phyloP scores from a whole-genome alignment of 2,329 filamentous ascomycete genomes.

The Myriosclerotinia duriaeana region DNA sequence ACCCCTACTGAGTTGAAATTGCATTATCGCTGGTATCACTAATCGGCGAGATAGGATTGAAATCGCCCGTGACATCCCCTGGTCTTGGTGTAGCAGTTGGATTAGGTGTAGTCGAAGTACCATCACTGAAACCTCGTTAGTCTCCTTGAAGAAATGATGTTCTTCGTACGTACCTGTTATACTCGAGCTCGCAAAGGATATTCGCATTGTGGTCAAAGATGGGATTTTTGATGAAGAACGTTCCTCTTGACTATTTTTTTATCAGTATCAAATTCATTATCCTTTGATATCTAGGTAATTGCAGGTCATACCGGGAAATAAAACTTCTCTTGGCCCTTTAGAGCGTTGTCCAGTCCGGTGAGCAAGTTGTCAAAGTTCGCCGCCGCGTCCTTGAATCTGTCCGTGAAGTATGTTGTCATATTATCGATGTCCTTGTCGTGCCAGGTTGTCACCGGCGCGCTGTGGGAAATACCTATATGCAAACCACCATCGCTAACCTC shows the following conservation, averaged over 20 bases:
- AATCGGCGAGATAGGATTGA: not conserved
- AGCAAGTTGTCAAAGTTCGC: slow-evolving; percentile 1
- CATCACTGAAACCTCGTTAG: not conserved
- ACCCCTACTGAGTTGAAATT: not conserved
- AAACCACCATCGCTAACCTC: slow-evolving; percentile 1
- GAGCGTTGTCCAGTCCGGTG: slow-evolving; percentile 1
- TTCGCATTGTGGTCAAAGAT: slow-evolving; percentile 1
- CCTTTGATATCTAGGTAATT: not conserved
- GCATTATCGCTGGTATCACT: not conserved
- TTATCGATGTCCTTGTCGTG: not conserved
- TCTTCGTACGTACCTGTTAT: not conserved
- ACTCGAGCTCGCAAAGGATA: not conserved
- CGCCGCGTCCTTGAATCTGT: not conserved
- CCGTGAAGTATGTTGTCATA: not conserved
- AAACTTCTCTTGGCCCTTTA: not conserved
- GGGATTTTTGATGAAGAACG: slow-evolving; percentile 3
- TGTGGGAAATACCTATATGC: not conserved
- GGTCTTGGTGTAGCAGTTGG: not conserved
- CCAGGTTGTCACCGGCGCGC: not conserved
- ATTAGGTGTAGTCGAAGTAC: not conserved
- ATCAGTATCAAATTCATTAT: slow-evolving; percentile 3
- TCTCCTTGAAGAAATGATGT: not conserved
- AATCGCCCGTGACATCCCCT: not conserved
- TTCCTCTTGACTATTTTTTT: slow-evolving; percentile 3
- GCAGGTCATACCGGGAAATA: not conserved